Percentiles rank a stretch among this genome's conserved stretches.
phyloP scores from a whole-genome alignment of 805 yeast genomes.

The Yarrowia sp. region DNA sequence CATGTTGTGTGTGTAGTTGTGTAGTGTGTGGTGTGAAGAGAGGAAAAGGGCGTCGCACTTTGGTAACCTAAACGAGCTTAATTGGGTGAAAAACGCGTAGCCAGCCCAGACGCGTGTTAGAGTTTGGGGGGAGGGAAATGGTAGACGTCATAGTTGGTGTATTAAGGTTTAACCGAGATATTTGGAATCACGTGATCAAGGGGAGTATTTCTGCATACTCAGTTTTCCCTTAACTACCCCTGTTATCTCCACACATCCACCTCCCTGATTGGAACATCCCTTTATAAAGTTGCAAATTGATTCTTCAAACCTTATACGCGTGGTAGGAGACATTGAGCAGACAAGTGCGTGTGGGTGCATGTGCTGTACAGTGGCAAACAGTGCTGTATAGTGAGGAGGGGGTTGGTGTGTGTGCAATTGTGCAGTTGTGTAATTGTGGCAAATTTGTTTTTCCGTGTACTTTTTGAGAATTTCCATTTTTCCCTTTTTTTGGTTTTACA shows the following conservation, averaged over 20 bases:
- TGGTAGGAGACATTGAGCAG: constrained; percentile 7
- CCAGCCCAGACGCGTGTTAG: constrained; percentile 24
- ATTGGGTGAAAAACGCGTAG: constrained; percentile 20
- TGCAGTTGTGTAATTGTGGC: not conserved
- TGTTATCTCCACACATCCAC: not conserved
- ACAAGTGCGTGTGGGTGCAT: not conserved
- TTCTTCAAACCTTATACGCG: not conserved
- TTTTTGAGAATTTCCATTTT: not conserved
- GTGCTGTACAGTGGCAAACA: not conserved
- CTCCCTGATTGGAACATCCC: not conserved
- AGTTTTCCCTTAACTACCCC: not conserved
- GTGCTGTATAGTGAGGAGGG: not conserved
- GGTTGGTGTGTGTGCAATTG: not conserved
- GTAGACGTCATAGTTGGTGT: too few species aligned
- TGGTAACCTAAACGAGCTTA: not conserved
- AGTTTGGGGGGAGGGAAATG: not conserved
- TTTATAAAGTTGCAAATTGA: not conserved
- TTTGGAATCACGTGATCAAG: too few species aligned
- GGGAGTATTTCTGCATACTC: too few species aligned
- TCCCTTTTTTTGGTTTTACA: not conserved
- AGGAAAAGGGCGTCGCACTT: not conserved
- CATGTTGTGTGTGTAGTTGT: constrained; percentile 14
- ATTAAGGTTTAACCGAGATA: too few species aligned
- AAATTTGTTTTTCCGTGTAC: too few species aligned
- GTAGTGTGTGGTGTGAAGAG: not conserved